Percentiles rank a stretch among this genome's conserved stretches.
These are phyloP conservation scores for Skeletonema marinoi DNA, from an alignment of 108 stramenopile genomes.

Conservation along the genomic window DNA sequence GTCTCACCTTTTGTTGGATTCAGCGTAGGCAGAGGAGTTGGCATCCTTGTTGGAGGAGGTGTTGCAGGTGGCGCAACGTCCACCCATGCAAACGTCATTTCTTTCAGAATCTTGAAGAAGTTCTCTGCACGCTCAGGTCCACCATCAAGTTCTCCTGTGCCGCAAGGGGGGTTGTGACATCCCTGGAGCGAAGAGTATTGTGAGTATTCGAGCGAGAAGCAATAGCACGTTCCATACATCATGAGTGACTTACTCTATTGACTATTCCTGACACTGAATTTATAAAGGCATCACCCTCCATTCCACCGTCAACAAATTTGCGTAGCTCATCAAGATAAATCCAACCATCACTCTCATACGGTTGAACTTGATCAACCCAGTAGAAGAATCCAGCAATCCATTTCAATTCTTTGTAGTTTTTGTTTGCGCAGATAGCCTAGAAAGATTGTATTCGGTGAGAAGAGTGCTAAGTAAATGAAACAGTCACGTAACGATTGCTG, in stretches of 20 bases:
- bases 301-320: conserved; percentile 51
- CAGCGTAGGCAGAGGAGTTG: not conserved
- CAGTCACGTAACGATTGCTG: conserved; percentile 19
- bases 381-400: conserved; percentile 55
- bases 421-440: not conserved
- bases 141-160: conserved; percentile 51
- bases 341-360: conserved; percentile 47
- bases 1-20: not conserved
- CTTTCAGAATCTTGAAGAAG: conserved; percentile 59
- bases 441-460: not conserved
- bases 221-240: not conserved
- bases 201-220: not conserved
- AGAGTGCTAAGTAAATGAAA: not conserved
- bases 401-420: conserved; percentile 12
- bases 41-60: not conserved
- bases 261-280: conserved; percentile 50
- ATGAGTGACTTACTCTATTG: conserved; percentile 28
- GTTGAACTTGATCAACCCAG: conserved; percentile 52
- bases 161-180: conserved; percentile 48
- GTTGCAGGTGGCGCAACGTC: conserved; percentile 2
- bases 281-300: conserved; percentile 40
- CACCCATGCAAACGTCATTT: conserved; percentile 34
- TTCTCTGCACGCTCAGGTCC: conserved; percentile 68
- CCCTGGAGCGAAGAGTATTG: not conserved
- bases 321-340: conserved; percentile 46